These are phyloP conservation scores for Anthoceros angustus DNA, from an alignment of 225 moss, liverwort and hornwort genomes.

Conservation along the genomic window DNA sequence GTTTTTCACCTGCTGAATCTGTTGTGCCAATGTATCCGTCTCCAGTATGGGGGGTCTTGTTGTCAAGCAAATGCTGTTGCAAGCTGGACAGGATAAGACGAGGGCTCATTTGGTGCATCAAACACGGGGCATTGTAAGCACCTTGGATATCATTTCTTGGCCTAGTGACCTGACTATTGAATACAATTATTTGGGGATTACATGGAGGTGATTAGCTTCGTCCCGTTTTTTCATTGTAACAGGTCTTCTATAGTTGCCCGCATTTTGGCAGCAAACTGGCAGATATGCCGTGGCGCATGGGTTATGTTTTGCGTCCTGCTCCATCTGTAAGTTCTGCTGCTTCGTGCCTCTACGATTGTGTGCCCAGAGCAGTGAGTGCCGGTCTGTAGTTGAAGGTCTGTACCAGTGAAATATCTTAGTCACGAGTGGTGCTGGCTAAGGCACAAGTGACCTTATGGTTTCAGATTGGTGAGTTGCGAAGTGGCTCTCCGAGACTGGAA, in stretches of 20 bases:
- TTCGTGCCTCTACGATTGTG: too few species aligned
- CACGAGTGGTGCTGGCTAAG: too few species aligned
- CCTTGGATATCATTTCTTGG: constrained; percentile 14
- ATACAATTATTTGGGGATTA: neutral
- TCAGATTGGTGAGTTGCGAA: constrained; percentile 81
- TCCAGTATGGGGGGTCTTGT: constrained; percentile 97
- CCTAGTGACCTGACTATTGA: neutral
- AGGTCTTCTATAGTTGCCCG: constrained; percentile 97
- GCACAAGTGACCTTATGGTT: constrained; percentile 6
- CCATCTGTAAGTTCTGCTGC: constrained; percentile 47
- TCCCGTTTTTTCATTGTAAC: neutral
- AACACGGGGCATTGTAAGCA: constrained; percentile 65
- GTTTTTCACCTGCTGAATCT: neutral
- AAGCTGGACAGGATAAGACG: constrained; percentile 59
- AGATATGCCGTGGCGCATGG: constrained; percentile 96
- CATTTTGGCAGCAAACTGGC: constrained; percentile 99
- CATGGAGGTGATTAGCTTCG: neutral
- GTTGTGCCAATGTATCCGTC: neutral
- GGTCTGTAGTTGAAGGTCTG: neutral
- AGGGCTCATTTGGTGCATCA: constrained; percentile 50
- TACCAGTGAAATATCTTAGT: neutral
- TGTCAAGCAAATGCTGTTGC: constrained; percentile 88
- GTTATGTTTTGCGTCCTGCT: constrained; percentile 88
- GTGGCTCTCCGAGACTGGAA: constrained; percentile 90
- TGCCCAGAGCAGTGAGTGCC: neutral